Conservation (phyloP, 2,329 filamentous ascomycete genomes). For the Diaporthe ampelina region DNA sequence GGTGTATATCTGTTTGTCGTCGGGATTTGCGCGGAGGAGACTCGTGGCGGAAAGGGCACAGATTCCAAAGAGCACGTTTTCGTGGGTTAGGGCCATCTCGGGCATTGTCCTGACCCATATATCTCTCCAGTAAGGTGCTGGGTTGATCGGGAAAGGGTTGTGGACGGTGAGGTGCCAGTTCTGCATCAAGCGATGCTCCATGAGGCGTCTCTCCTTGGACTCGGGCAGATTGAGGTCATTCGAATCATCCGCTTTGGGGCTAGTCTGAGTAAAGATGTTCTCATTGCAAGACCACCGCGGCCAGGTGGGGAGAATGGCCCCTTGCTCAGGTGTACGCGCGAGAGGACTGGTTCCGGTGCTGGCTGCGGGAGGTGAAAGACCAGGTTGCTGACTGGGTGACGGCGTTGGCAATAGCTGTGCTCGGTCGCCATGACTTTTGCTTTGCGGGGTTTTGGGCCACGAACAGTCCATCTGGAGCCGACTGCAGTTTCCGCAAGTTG, state of each 20-base stretch:
- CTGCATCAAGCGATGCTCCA: constrained; percentile 49
- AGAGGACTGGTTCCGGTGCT: neutral
- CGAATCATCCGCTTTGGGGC: neutral
- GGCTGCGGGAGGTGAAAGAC: constrained; percentile 19
- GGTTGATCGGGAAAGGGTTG: constrained; percentile 41
- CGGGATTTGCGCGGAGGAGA: constrained; percentile 43
- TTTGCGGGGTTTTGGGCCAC: constrained; percentile 40
- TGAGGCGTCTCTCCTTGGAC: constrained; percentile 44
- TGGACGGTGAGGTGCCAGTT: constrained; percentile 44
- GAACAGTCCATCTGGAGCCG: constrained; percentile 45
- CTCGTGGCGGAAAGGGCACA: constrained; percentile 46
- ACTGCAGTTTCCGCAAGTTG: constrained; percentile 46
- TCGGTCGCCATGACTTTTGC: neutral
- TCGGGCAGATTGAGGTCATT: constrained; percentile 44
- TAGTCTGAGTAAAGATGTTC: constrained; percentile 31
- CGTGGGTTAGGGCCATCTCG: constrained; percentile 43
- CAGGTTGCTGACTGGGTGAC: constrained; percentile 24
- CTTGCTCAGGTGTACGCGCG: constrained; percentile 22
- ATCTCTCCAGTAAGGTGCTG: constrained; percentile 43
- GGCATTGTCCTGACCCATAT: constrained; percentile 45
- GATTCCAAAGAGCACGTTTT: constrained; percentile 46
- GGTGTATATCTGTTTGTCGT: constrained; percentile 43
- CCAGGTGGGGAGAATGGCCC: constrained; percentile 29
- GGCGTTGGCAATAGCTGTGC: constrained; percentile 14
- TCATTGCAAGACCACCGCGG: constrained; percentile 26